Evolutionary conservation across 495 filamentous ascomycete genomes (phyloP).

Genomic region (Thermothielavioides terrestris): DNA sequence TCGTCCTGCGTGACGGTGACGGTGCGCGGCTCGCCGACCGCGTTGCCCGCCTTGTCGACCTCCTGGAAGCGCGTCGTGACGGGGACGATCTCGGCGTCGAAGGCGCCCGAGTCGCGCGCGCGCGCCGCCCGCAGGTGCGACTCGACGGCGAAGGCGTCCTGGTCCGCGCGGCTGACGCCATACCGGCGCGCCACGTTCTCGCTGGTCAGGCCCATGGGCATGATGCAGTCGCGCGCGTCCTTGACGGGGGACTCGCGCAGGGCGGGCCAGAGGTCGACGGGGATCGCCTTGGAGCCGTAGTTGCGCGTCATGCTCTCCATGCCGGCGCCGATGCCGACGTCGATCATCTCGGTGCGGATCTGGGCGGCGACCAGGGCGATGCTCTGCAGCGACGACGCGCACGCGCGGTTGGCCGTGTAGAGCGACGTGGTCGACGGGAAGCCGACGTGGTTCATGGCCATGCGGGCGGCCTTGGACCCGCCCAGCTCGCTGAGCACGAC

Average conservation of each 20-base stretch:
- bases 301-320: slow-evolving; percentile 94
- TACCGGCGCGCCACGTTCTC: slow-evolving; percentile 84
- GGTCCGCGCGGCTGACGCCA: slow-evolving; percentile 60
- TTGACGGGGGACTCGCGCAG: slow-evolving; percentile 54
- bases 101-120: slow-evolving; percentile 60
- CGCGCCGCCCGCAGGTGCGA: slow-evolving; percentile 62
- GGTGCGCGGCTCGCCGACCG: slow-evolving; percentile 39
- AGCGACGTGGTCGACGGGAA: slow-evolving; percentile 64
- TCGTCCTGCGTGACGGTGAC: slow-evolving; percentile 67
- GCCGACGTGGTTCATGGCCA: slow-evolving; percentile 77
- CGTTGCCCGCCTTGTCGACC: slow-evolving; percentile 50
- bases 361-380: slow-evolving; percentile 63
- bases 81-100: slow-evolving; percentile 70
- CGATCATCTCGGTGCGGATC: slow-evolving; percentile 62
- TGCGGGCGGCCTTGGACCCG: slow-evolving; percentile 82
- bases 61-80: slow-evolving; percentile 59
- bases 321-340: slow-evolving; percentile 76
- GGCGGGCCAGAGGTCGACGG: slow-evolving; percentile 67
- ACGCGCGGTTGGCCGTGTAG: slow-evolving; percentile 82
- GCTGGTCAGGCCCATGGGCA: slow-evolving; percentile 88
- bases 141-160: slow-evolving; percentile 72
- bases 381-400: slow-evolving; percentile 64
- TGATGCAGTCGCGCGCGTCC: slow-evolving; percentile 76
- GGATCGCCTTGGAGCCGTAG: slow-evolving; percentile 75
- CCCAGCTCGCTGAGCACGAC: slow-evolving; percentile 87